Conservation (phyloP, 2,329 filamentous ascomycete genomes). For the Neonectria ditissima region DNA sequence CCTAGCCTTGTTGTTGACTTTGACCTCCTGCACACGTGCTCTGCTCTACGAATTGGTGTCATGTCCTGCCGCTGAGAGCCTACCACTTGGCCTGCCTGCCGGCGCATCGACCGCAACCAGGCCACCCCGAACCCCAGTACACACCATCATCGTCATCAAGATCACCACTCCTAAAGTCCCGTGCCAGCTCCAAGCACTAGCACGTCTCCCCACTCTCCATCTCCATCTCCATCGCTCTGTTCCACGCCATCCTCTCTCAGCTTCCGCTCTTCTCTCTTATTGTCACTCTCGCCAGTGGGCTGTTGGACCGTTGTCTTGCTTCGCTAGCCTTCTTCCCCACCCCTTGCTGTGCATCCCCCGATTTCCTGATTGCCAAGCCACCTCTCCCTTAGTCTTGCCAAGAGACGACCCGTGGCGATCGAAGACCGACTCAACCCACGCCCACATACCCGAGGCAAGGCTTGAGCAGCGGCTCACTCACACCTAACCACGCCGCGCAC, state of each 20-base stretch:
- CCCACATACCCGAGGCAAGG: not conserved
- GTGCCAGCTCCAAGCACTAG: not conserved
- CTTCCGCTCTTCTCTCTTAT: not conserved
- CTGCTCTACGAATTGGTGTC: too few relatives aligned
- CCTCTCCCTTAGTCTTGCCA: conserved; percentile 5
- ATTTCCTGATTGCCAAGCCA: conserved; percentile 15
- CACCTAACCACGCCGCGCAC: conserved; percentile 17
- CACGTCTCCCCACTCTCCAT: conserved; percentile 7
- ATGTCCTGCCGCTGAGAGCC: too few relatives aligned
- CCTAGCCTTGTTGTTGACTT: not conserved
- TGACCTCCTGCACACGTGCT: not conserved
- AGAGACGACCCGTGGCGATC: conserved; percentile 20
- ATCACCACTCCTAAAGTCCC: not conserved
- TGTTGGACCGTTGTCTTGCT: not conserved
- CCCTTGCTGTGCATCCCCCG: not conserved
- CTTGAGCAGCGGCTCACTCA: conserved; percentile 8
- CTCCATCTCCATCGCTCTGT: not conserved
- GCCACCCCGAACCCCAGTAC: conserved; percentile 1
- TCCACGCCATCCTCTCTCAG: not conserved
- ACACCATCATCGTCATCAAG: not conserved
- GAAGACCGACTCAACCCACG: conserved; percentile 12
- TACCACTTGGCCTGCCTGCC: not conserved
- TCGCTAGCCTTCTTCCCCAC: not conserved
- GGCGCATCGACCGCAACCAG: not conserved
- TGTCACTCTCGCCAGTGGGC: not conserved